Base-by-base conservation (phyloP, 1,139 yeast genomes). In the Nakaseomyces sp. region DNA sequence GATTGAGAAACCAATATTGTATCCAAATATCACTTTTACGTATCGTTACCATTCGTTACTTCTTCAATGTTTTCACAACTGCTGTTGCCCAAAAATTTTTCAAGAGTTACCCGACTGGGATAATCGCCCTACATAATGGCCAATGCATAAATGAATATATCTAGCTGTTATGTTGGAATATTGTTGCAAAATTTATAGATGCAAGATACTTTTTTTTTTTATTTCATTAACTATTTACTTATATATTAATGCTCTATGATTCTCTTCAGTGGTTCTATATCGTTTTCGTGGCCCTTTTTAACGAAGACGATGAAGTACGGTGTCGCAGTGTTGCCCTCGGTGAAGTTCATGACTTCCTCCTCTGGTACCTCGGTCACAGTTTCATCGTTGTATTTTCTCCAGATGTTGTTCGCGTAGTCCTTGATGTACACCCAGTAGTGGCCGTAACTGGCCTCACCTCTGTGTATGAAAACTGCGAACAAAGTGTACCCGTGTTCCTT, bases 371-470 rank as follows among this genome's bases (percentile, higher is more conserved):
- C 95, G 1, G 87, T 79, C 16, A 91, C 94, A 12, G 75, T 73
- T 58, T 91, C 97, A 65, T 91, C 98, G 58, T 91, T 91, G 63
- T 91, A 91, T 69, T 86, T 89, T 48, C 96, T 71, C 75, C 79
- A 91, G 28, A 83, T 68, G 4, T 55, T 56, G 39, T 76, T 74
- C 15, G 72, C 70, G 10, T 81, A 77, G 61, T 91, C 97, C 50
- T 76, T 77, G 49, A 91, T 89, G 60, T 89, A 91, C 13, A 89
- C 77, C 96, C 97, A 91, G 61, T 91, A 91, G 64, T 91, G 98
- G 3, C 98, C 98, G 58, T 85, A 89, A 45, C 88, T 80, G 1
- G 96, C 98, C 56, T 88, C 95, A 6, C 98, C 98, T 44, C 96
- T 71, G 63, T 91, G 98, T 40, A 93, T 87, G 57, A 91, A 91